Conservation (phyloP, 345 rosid species). For the Eucalyptus marginata region DNA sequence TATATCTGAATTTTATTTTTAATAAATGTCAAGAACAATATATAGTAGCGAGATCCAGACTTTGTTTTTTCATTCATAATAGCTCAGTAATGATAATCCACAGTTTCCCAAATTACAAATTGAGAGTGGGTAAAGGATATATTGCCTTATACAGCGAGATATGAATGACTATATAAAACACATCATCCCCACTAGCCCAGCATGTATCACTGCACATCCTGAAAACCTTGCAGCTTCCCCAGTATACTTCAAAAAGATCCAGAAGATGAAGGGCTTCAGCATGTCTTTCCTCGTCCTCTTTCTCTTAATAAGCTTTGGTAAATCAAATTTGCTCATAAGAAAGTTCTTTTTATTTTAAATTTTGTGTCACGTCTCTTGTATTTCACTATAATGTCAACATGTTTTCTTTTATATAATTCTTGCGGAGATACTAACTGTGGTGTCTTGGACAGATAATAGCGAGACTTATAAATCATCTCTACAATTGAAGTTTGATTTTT, state of each 20-base stretch:
- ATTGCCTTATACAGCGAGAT: background rate
- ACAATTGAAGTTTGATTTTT: background rate
- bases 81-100: background rate
- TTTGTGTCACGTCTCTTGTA: background rate
- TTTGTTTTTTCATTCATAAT: background rate
- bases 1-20: background rate
- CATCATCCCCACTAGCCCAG: background rate
- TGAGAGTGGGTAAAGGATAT: background rate
- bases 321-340: background rate
- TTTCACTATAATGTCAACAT: background rate
- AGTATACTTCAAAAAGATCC: background rate
- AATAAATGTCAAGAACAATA: background rate
- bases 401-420: too few relatives aligned
- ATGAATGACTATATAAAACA: background rate
- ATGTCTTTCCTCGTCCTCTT: background rate
- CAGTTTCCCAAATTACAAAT: background rate
- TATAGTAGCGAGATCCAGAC: background rate
- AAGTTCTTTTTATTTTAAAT: background rate
- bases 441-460: background rate
- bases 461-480: background rate
- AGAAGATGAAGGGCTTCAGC: background rate
- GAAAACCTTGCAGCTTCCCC: background rate
- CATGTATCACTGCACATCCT: background rate
- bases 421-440: background rate
- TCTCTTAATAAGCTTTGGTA: background rate